Conservation (phyloP, 768 basidiomycete genomes). For the Pleurotus tuber-regium region DNA sequence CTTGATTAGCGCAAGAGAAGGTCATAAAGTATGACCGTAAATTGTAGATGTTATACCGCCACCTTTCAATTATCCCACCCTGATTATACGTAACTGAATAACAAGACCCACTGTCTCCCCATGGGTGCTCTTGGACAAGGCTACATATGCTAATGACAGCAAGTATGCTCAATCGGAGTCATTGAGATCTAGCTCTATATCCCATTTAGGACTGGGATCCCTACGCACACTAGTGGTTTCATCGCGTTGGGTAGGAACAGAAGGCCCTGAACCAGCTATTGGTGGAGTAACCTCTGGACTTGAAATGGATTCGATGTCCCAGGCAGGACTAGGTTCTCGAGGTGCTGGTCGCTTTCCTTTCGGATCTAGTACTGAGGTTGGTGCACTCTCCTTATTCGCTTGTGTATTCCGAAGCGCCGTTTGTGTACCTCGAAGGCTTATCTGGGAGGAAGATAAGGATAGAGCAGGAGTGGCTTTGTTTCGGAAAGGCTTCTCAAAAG, state of each 20-base stretch:
- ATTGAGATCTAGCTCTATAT: slow-evolving; percentile 63
- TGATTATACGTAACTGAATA: too few relatives aligned
- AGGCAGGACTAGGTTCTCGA: slow-evolving; percentile 1
- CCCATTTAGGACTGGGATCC: slow-evolving; percentile 65
- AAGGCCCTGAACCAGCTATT: slow-evolving; percentile 3
- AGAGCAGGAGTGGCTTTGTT: slow-evolving; percentile 55
- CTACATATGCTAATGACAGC: too few relatives aligned
- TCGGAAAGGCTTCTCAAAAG: slow-evolving; percentile 87
- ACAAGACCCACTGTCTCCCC: too few relatives aligned
- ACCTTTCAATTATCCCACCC: too few relatives aligned
- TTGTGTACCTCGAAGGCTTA: slow-evolving; percentile 7
- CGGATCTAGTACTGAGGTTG: neutral
- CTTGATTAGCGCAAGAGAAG: too few relatives aligned
- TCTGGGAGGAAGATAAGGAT: slow-evolving; percentile 29
- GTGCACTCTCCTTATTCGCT: slow-evolving; percentile 9
- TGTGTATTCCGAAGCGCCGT: too few relatives aligned
- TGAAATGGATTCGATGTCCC: neutral
- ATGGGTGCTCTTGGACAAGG: too few relatives aligned
- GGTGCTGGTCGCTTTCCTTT: slow-evolving; percentile 1
- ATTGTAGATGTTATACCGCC: too few relatives aligned
- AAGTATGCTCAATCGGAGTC: slow-evolving; percentile 12
- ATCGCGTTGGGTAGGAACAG: slow-evolving; percentile 8
- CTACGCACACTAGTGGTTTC: neutral
- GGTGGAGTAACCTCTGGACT: neutral
- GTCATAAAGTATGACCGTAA: too few relatives aligned